Conservation (phyloP, 2,329 filamentous ascomycete species). For the Pseudogymnoascus sp. region DNA sequence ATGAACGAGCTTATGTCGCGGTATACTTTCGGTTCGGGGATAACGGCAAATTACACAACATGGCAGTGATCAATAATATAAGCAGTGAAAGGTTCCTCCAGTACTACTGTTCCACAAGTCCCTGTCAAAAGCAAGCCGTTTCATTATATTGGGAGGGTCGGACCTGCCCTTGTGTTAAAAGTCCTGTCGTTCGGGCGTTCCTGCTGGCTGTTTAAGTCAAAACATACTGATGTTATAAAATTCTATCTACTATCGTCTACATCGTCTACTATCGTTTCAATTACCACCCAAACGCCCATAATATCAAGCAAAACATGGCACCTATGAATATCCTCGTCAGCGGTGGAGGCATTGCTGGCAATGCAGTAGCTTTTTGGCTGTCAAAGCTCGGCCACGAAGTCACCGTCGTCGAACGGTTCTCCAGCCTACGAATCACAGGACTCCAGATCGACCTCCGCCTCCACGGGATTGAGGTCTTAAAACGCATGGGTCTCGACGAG, state of each 20-base stretch:
- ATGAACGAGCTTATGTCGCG: not conserved
- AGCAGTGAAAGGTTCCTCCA: not conserved
- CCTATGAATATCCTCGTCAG: constrained; percentile 31
- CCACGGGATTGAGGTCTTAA: constrained; percentile 43
- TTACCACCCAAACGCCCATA: not conserved
- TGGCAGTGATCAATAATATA: not conserved
- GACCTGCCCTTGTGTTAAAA: not conserved
- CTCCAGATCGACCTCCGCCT: constrained; percentile 49
- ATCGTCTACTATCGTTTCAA: not conserved
- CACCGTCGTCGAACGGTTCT: constrained; percentile 37
- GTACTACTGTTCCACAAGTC: not conserved
- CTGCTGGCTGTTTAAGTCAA: not conserved
- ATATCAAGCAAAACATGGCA: constrained; percentile 3
- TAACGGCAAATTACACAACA: not conserved
- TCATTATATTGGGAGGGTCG: not conserved
- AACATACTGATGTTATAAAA: not conserved
- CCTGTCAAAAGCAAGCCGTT: not conserved
- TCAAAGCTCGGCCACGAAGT: constrained; percentile 33
- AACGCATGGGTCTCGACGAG: constrained; percentile 44
- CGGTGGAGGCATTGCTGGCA: constrained; percentile 32
- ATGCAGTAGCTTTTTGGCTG: constrained; percentile 45
- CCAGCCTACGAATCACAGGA: constrained; percentile 39
- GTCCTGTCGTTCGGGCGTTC: not conserved
- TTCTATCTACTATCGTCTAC: not conserved
- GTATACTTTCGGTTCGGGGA: not conserved